Evolutionary conservation across 179 eudicot species (phyloP).

Genomic region (Spinacia oleracea): DNA sequence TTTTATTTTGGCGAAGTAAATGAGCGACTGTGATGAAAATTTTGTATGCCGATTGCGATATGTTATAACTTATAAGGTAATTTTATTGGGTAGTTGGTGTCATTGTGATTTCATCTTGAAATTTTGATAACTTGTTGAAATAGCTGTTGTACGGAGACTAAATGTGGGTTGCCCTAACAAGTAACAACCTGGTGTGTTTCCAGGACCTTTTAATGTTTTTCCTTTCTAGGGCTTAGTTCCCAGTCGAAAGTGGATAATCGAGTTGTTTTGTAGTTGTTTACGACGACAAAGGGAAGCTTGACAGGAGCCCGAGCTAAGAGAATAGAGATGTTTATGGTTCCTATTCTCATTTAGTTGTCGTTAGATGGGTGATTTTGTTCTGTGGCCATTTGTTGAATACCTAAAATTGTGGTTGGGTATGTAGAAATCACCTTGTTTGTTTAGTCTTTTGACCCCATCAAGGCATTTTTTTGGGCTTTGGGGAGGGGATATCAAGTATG

Average conservation of each 20-base stretch:
- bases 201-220: neutral
- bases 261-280: neutral
- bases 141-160: neutral
- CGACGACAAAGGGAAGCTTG: neutral
- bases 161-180: slow-evolving; percentile 15
- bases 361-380: neutral
- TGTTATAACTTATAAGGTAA: neutral
- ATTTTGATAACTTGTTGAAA: neutral
- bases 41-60: neutral
- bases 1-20: neutral
- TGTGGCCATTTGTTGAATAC: neutral
- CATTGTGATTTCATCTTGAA: neutral
- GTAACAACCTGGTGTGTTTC: neutral
- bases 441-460: too few relatives aligned
- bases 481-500: neutral
- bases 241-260: neutral
- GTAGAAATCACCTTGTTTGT: neutral
- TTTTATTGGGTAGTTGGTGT: neutral
- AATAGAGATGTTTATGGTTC: neutral
- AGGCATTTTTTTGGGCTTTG: neutral
- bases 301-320: neutral
- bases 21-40: neutral
- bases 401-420: neutral
- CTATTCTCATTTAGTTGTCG: neutral
- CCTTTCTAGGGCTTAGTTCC: neutral